phyloP scores from a whole-genome alignment of 805 yeast genomes.

The Teunomyces gatunensis region DNA sequence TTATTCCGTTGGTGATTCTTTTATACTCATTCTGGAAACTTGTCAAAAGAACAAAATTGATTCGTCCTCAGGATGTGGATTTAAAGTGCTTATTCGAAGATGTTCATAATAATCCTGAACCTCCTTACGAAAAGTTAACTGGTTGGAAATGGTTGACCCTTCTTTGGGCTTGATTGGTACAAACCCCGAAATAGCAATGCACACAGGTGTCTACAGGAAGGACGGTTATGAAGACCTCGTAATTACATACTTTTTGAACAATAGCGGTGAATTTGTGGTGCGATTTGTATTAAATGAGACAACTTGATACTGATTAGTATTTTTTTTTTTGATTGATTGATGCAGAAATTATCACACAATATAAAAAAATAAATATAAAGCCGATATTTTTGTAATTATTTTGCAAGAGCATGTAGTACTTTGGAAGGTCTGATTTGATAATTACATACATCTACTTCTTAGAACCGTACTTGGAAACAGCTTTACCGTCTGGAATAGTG shows the following conservation, averaged over 20 bases:
- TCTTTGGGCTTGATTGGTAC: conserved; percentile 15
- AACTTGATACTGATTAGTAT: too few relatives aligned
- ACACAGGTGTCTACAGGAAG: too few relatives aligned
- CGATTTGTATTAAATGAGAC: too few relatives aligned
- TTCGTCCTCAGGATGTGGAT: conserved; percentile 16
- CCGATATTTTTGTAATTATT: too few relatives aligned
- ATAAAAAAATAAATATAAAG: too few relatives aligned
- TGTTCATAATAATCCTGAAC: conserved; percentile 27
- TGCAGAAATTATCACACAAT: too few relatives aligned
- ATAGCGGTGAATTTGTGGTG: too few relatives aligned
- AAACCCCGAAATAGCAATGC: too few relatives aligned
- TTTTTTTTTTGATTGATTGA: too few relatives aligned
- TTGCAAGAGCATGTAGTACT: too few relatives aligned
- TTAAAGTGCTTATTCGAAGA: conserved; percentile 25
- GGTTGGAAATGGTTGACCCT: conserved; percentile 19
- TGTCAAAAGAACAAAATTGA: conserved; percentile 23
- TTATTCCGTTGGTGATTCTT: conserved; percentile 24
- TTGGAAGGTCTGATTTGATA: background rate
- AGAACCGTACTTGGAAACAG: conserved; percentile 19
- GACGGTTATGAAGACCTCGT: too few relatives aligned
- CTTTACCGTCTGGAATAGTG: conserved; percentile 30
- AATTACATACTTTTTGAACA: too few relatives aligned
- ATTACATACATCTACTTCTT: conserved; percentile 15
- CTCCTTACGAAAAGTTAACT: conserved; percentile 17
- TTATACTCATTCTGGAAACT: conserved; percentile 33